Percentiles rank a stretch among this genome's conserved stretches.
These are phyloP conservation scores for Wickerhamomyces alni DNA, from an alignment of 805 yeast genomes.

Conservation along the genomic window DNA sequence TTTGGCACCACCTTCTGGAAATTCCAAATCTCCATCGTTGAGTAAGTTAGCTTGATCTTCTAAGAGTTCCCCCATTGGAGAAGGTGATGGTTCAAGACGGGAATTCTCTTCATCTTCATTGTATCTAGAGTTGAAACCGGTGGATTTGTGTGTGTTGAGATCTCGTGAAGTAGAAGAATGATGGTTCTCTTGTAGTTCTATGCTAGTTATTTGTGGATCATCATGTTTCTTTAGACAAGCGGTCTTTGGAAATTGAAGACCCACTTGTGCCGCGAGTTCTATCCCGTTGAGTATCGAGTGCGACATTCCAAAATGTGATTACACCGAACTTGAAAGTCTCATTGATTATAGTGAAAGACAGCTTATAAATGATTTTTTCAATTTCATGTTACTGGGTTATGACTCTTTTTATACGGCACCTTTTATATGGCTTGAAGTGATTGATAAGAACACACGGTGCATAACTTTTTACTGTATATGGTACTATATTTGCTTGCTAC, in stretches of 20 bases:
- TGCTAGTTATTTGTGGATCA: not conserved
- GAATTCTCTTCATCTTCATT: too few relatives aligned
- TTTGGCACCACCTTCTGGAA: constrained; percentile 50
- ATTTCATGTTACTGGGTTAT: too few relatives aligned
- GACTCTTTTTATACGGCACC: too few relatives aligned
- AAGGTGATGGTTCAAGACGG: too few relatives aligned
- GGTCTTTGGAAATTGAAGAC: not conserved
- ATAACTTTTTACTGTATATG: too few relatives aligned
- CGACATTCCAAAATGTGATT: not conserved
- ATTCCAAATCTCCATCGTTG: constrained; percentile 19
- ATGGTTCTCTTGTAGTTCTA: not conserved
- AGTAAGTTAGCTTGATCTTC: not conserved
- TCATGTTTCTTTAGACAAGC: not conserved
- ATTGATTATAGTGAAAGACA: too few relatives aligned
- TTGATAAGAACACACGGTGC: too few relatives aligned
- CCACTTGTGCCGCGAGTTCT: not conserved
- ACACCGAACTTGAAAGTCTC: too few relatives aligned
- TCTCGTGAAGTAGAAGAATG: not conserved
- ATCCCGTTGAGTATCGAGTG: not conserved
- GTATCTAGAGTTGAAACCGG: not conserved
- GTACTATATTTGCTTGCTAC: too few relatives aligned
- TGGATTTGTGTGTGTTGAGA: not conserved
- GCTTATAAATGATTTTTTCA: too few relatives aligned
- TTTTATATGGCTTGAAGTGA: too few relatives aligned
- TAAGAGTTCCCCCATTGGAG: too few relatives aligned